Evolutionary conservation across 176 grass and related monocot genomes (phyloP), one percentile per base, ranked within the genome.

Genomic region (Carex kokanica): DNA sequence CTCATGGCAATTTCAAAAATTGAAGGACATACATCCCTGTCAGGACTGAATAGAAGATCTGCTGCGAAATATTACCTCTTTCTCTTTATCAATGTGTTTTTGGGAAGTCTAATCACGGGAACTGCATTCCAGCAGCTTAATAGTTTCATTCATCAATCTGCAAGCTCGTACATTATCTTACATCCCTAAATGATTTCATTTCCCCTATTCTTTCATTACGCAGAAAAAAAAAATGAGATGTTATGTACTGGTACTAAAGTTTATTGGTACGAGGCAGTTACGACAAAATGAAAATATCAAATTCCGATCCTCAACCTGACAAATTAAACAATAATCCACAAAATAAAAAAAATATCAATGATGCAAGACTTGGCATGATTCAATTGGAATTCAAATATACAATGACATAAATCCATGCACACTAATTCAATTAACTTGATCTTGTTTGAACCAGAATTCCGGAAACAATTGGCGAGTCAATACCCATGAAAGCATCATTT

Each of bases 401-500:
- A 54, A 27, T 21, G 47, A 54, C 23, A 52, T 82, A 79, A 45
- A 40, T 49, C 14, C 52, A 24, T 56, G 32, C 84, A 14, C 79
- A 16, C 21, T 79, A 83, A 74, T 64, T 84, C 20, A 29, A 78
- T 64, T 60, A 31, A 23, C 79, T 78, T 79, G 63, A 55, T 88
- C 55, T 82, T 11, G 14, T 32, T 51, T 71, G 31, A 62, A 74
- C 61, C 85, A 95, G 96, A 90, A 91, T 95, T 89, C 93, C 93
- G 72, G 87, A 91, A 88, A 94, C 87, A 65, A 84, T 98, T 80
- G 96, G 96, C 52, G 91, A 91, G 67, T 90, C 96, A 40, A 95
- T 98, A 85, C 93, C 96, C 51, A 95, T 95, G 91, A 98, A 98
- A 90, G 96, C 93, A 84, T 84, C 91, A 89, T 98, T 98, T 91